phyloP scores from a whole-genome alignment of 1,284 basidiomycete species.

The Bondarzewia mesenterica region DNA sequence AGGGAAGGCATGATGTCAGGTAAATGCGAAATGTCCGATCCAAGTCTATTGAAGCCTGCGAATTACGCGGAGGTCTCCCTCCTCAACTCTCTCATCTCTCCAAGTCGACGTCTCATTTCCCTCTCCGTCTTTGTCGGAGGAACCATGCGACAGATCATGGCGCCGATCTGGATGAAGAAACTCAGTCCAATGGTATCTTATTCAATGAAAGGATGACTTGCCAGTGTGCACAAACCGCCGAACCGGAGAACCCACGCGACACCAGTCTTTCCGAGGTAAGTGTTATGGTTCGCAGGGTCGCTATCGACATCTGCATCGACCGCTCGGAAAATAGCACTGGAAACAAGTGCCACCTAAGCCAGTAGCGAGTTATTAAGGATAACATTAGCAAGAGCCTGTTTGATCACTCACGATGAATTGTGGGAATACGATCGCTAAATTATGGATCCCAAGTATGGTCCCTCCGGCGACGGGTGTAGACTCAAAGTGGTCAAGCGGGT shows the following conservation, averaged over 20 bases:
- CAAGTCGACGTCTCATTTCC: constrained; percentile 76
- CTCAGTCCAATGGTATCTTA: constrained; percentile 2
- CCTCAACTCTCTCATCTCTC: constrained; percentile 60
- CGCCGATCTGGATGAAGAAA: constrained; percentile 39
- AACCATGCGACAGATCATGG: constrained; percentile 69
- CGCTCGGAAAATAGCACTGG: constrained; percentile 80
- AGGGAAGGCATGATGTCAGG: too few species aligned
- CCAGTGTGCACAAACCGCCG: constrained; percentile 78
- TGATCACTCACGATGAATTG: constrained; percentile 73
- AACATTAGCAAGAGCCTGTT: too few species aligned
- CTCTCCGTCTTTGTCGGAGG: constrained; percentile 85
- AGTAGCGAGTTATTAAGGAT: constrained; percentile 1
- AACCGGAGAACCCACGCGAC: constrained; percentile 93
- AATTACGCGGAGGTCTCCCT: constrained; percentile 39
- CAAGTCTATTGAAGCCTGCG: too few species aligned
- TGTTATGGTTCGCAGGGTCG: constrained; percentile 33
- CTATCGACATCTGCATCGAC: constrained; percentile 50
- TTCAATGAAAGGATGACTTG: constrained; percentile 23
- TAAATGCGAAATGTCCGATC: too few species aligned
- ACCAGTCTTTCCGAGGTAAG: constrained; percentile 76
- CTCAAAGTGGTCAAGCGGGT: constrained; percentile 38
- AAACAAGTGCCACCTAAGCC: constrained; percentile 76
- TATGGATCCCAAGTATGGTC: constrained; percentile 92
- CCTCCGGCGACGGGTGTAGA: constrained; percentile 69
- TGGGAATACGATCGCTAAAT: constrained; percentile 87